Percentiles rank a stretch among this genome's conserved stretches.
These are phyloP conservation scores for Kluyveromyces wickerhamii DNA, from an alignment of 805 yeast genomes.

Conservation along the genomic window DNA sequence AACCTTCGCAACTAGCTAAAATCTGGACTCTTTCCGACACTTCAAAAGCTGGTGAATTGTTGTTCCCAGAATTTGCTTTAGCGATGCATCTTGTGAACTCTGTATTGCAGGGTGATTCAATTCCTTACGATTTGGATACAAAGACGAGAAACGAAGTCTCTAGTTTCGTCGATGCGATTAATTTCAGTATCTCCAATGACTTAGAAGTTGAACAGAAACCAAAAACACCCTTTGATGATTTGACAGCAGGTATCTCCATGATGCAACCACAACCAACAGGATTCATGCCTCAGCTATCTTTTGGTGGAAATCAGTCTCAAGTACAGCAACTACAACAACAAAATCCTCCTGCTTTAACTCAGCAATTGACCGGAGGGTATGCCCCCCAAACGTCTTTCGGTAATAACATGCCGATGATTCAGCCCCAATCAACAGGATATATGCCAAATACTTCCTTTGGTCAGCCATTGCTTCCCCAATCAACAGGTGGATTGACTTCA, in stretches of 20 bases:
- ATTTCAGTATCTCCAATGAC: constrained; percentile 62
- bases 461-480: constrained; percentile 22
- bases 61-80: constrained; percentile 91
- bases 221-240: constrained; percentile 36
- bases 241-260: constrained; percentile 19
- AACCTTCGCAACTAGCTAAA: constrained; percentile 67
- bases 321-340: constrained; percentile 1
- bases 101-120: constrained; percentile 66
- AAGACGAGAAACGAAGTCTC: constrained; percentile 75
- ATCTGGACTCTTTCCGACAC: constrained; percentile 93
- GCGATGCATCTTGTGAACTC: constrained; percentile 81
- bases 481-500: constrained; percentile 14
- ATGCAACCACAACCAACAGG: constrained; percentile 35
- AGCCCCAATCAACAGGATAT: constrained; percentile 36
- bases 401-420: constrained; percentile 29
- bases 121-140: constrained; percentile 67
- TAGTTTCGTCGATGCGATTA: constrained; percentile 84
- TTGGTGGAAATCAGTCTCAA: constrained; percentile 12
- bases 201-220: constrained; percentile 11
- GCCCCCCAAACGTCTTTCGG: constrained; percentile 33
- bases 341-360: neutral
- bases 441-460: constrained; percentile 34
- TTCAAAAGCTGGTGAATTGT: constrained; percentile 70
- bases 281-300: constrained; percentile 31
- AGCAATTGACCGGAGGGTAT: constrained; percentile 6